Evolutionary conservation across 345 rosid genomes (phyloP), one percentile per base, ranked within the genome.

Genomic region (Cardamine resedifolia): DNA sequence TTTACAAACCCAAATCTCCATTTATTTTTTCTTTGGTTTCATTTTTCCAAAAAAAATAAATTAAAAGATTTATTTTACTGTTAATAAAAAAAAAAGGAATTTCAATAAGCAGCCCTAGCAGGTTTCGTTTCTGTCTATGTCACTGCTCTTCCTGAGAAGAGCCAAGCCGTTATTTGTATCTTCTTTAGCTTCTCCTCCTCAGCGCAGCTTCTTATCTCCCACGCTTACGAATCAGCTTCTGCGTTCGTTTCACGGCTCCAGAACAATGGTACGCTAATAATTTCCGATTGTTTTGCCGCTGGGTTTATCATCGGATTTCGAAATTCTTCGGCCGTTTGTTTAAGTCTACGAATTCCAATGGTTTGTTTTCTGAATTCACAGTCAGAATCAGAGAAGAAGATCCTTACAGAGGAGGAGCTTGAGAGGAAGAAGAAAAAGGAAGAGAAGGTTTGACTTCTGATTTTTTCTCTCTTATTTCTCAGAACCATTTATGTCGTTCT

Each of bases 371-470:
- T 26, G n/a, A 58, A 24, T 79, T 66, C 26, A 52, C 85, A 86
- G 91, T 79, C 88, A 10, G 83, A 69, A 58, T 64, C 85, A 33
- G 96, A 84, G 70, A 77, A 78, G 66, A 86, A 83, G 81, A 76
- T 71, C 3, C 83, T 73, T 50, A 86, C 90, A 5, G 86, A 76
- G 10, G 92, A 90, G 69, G 98, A 92, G 19, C 85, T 84, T 15
- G 98, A 92, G 80, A 78, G 91, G 43, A 88, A 92, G 86, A 90
- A 90, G 89, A 92, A 85, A 81, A 92, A 90, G 70, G 96, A 92
- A 64, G 96, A 92, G 71, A 90, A 90, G 87, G 98, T 91, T 52
- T 34, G 41, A 51, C 58, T 45, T 20, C 15, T 49, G 3, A 31
- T 23, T 49, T 11, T 6, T 10, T 19, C n/a, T 16, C 30, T 2